Evolutionary conservation across 1,284 basidiomycete species (phyloP), one percentile per base, ranked within the genome.

Genomic region (Ustilago lituana): DNA sequence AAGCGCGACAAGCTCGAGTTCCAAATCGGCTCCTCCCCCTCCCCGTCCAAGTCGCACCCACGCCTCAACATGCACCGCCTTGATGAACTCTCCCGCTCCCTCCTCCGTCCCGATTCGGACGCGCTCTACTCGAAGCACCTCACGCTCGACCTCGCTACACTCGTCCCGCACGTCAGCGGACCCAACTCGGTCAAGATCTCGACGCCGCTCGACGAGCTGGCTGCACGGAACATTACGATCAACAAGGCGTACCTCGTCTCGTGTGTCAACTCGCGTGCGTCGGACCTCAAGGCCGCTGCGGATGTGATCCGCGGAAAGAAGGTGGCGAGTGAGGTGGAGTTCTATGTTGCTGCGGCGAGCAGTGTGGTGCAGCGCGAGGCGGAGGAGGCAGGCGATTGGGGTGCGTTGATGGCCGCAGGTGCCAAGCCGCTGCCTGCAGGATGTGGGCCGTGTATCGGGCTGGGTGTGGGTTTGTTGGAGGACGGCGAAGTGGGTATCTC

Each of bases 191-290:
- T 98, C 83, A 99, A 99, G 83, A 84, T 98, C 32, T 91, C 94
- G 15, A 98, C 90, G 0, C 92, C 95, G 0, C 87, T 99, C 0
- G 90, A 93, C 5, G 86, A 87, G 36, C 87, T 99, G 17, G 88
- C 91, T 77, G 84, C 88, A 38, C 85, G 87, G 37, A 87, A 87
- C 29, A 91, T 98, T 74, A 85, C 87, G 23, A 97, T 99, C 82
- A 88, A 98, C 80, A 99, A 99, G 84, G 95, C 95, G 0, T 99
- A 99, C 84, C 91, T 99, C 49, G 93, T 99, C 43, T 94, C 92
- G 66, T 99, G 95, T 83, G 98, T 96, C 68, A 99, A 99, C 84
- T 94, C 95, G 5, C 91, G 96, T 36, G 90, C 91, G 0, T 97
- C 94, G 0, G 95, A 99, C 78, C 90, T 99, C 62, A 88, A 91